A percentile compares a stretch with the other conserved stretches of the same genome.
Evolutionary conservation across 2,329 filamentous ascomycete genomes (phyloP).

Genomic region (Pseudocercospora musae): DNA sequence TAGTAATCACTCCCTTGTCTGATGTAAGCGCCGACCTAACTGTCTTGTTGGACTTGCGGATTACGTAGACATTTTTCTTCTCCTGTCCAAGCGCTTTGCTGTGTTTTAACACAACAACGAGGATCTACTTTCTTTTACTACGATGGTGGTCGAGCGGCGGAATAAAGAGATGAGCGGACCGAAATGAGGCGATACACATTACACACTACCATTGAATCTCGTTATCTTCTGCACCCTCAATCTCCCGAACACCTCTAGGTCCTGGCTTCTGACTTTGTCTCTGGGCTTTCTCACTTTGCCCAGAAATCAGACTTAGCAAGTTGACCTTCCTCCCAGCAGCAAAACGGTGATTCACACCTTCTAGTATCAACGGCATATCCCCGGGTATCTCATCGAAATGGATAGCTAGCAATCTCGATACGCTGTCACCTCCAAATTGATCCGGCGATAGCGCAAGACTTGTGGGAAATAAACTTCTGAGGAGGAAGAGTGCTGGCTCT

Average conservation of each 20-base stretch:
- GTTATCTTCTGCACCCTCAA: neutral
- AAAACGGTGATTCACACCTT: slow-evolving; percentile 17
- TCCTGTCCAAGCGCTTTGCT: too few species aligned
- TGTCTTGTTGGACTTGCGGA: neutral
- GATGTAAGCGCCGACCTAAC: neutral
- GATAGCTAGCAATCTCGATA: slow-evolving; percentile 11
- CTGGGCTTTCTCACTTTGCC: neutral
- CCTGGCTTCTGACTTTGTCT: neutral
- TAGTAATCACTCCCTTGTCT: neutral
- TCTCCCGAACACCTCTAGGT: slow-evolving; percentile 1
- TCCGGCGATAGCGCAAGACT: slow-evolving; percentile 1
- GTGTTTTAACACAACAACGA: neutral
- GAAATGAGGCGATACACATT: neutral
- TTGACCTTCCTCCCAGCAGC: slow-evolving; percentile 6
- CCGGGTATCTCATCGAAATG: slow-evolving; percentile 18
- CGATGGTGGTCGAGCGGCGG: neutral
- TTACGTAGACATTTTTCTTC: neutral
- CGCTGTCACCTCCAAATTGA: slow-evolving; percentile 9
- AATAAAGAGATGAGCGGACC: neutral
- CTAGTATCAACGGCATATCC: slow-evolving; percentile 13
- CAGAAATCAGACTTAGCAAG: slow-evolving; percentile 1
- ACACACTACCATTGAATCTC: slow-evolving; percentile 3
- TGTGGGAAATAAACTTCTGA: slow-evolving; percentile 14
- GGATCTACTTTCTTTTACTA: neutral
- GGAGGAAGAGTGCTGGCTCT: slow-evolving; percentile 13